phyloP scores from a whole-genome alignment of 139 green algal species.

The Chlamydomonas asymmetrica region DNA sequence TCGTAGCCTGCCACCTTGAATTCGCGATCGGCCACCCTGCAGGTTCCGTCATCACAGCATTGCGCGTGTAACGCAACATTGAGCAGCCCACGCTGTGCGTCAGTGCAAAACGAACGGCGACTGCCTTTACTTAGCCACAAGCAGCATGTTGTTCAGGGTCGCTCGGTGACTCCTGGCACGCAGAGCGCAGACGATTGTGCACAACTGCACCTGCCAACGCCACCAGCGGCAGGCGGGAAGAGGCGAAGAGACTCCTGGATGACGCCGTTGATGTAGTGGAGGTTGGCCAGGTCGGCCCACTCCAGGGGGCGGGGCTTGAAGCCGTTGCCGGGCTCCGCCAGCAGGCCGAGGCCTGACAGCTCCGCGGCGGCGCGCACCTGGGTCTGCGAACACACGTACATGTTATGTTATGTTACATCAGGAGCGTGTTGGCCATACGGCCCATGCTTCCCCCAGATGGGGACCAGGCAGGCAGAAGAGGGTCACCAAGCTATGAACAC shows the following conservation, averaged over 20 bases:
- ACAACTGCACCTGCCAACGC: background rate
- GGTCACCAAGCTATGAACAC: no score
- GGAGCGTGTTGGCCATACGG: background rate
- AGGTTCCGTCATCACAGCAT: background rate
- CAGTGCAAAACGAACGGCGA: no score
- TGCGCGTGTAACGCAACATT: no score
- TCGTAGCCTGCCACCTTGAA: background rate
- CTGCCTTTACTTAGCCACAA: no score
- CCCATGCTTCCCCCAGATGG: background rate
- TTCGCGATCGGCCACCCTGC: background rate
- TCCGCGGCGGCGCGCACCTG: slow-evolving; percentile 15
- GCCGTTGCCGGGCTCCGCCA: background rate
- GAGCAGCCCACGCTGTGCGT: no score
- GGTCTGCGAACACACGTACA: background rate
- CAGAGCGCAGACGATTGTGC: background rate
- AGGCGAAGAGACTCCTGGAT: slow-evolving; percentile 7
- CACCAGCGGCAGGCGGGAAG: slow-evolving; percentile 4
- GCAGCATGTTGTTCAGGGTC: no score
- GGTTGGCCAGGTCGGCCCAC: slow-evolving; percentile 26
- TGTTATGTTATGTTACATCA: background rate
- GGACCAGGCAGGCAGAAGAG: background rate
- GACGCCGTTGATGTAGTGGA: slow-evolving; percentile 7
- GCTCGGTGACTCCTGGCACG: no score
- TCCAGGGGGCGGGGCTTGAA: background rate
- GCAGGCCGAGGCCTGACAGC: slow-evolving; percentile 18